Evolutionary conservation across 768 basidiomycete species (phyloP), one percentile per base, ranked within the genome.

Genomic region (Podaxis sp.): DNA sequence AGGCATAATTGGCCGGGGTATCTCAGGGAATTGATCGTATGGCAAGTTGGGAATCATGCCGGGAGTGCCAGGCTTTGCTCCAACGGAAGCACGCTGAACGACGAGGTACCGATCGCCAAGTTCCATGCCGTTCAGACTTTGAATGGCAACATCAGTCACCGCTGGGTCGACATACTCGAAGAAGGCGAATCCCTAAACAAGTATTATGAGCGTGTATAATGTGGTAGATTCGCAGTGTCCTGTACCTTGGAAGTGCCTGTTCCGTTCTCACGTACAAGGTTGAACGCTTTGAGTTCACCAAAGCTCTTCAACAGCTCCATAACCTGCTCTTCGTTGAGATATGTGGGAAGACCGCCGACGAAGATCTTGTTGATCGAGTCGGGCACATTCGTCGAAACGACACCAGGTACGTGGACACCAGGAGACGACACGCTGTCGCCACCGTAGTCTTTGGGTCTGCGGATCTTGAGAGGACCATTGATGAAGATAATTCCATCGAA

Each of bases 321-420:
- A 63, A 98, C 97, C 76, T 98, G 96, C 71, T 97, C 97, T 75
- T 99, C 97, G 69, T 93, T 96, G 53, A 99, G 85, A 74, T 98
- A 98, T 22, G 91, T 84, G 15, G 97, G 97, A 61, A 99, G 79
- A 57, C 96, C 96, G 47, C 97, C 97, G 64, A 99, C 91, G 70
- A 98, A 99, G 57, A 99, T 83, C 79, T 98, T 98, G 85, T 98
- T 96, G 75, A 92, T 91, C 25, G 95, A 95, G 74, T 99, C 97
- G 19, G 95, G 94, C 24, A 98, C 94, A 68, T 95, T 96, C 58
- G 93, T 94, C 4, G 93, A 95, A n/a, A 97, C 93, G 49, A 95
- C 91, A 59, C 96, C 96, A 36, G 94, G 94, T 59, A 98, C 93
- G 71, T 94, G 91, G 67, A 91, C 81, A 47, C 85, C 85, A 17